A percentile compares a stretch with the other conserved stretches of the same genome.
Conservation (phyloP, 192 early-diverging fungal species). For the Podila verticillata region DNA sequence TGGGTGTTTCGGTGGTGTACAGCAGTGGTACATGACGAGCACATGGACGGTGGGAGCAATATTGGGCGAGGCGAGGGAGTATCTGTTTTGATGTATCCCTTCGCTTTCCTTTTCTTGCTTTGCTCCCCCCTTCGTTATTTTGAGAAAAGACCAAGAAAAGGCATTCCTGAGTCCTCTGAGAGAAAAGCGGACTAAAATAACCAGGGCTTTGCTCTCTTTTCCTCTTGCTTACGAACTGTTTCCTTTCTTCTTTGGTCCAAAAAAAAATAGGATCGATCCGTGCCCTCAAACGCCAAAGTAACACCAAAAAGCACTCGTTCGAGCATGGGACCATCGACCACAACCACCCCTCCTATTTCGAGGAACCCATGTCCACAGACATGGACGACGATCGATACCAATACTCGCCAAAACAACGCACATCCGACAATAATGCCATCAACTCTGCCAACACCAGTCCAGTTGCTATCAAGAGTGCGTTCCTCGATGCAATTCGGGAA, state of each 20-base stretch:
- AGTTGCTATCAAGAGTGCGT: background rate
- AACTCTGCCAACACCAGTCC: background rate
- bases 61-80: too few relatives aligned
- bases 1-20: too few relatives aligned
- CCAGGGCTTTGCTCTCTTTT: too few relatives aligned
- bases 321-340: conserved; percentile 5
- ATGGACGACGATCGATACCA: background rate
- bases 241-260: too few relatives aligned
- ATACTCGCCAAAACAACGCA: background rate
- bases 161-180: background rate
- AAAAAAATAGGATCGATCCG: too few relatives aligned
- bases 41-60: too few relatives aligned
- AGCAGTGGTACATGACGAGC: too few relatives aligned
- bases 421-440: background rate
- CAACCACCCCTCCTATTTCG: conserved; percentile 7
- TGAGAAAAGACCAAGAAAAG: conserved; percentile 1
- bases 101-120: background rate
- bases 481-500: conserved; percentile 19
- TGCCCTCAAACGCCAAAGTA: too few relatives aligned
- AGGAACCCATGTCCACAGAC: background rate
- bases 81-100: too few relatives aligned
- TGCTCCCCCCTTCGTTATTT: background rate
- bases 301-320: background rate
- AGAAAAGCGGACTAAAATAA: background rate
- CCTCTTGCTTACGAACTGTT: too few relatives aligned